Percentiles rank a stretch among this genome's conserved stretches.
Evolutionary conservation across 257 asterid species (phyloP).

Genomic region (Solanum arcanum): DNA sequence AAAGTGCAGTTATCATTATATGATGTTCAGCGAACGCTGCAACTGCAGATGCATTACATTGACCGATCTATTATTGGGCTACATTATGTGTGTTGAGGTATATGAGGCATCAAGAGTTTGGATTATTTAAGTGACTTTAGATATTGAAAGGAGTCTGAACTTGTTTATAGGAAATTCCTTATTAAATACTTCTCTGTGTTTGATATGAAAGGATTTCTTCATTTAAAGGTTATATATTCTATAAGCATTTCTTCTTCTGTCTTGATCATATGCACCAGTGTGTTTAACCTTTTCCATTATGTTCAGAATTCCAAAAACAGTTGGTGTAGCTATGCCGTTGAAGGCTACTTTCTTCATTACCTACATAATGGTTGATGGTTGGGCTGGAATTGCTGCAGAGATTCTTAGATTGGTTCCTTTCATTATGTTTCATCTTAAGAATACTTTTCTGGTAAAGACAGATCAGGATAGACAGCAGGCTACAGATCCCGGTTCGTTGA

Average conservation of each 20-base stretch:
- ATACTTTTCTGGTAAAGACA: constrained; percentile 10
- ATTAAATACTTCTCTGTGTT: neutral
- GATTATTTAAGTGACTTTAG: neutral
- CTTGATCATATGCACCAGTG: neutral
- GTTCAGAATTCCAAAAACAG: constrained; percentile 13
- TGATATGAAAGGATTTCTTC: neutral
- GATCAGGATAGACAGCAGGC: constrained; percentile 10
- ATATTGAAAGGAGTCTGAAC: neutral
- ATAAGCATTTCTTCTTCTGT: neutral
- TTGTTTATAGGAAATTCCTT: neutral
- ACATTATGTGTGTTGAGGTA: neutral
- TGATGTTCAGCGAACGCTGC: neutral
- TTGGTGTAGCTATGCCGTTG: constrained; percentile 13
- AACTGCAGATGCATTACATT: neutral
- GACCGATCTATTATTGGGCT: neutral
- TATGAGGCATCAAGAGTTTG: neutral
- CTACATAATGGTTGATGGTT: constrained; percentile 19
- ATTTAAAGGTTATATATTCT: neutral
- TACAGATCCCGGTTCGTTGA: constrained; percentile 9
- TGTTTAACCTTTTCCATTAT: neutral
- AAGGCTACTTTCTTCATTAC: constrained; percentile 15
- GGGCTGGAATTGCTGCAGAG: constrained; percentile 14
- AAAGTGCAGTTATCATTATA: neutral
- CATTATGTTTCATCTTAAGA: constrained; percentile 7
- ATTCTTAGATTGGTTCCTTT: neutral